Evolutionary conservation across 768 basidiomycete genomes (phyloP).

Genomic region (Boletus rex-veris): DNA sequence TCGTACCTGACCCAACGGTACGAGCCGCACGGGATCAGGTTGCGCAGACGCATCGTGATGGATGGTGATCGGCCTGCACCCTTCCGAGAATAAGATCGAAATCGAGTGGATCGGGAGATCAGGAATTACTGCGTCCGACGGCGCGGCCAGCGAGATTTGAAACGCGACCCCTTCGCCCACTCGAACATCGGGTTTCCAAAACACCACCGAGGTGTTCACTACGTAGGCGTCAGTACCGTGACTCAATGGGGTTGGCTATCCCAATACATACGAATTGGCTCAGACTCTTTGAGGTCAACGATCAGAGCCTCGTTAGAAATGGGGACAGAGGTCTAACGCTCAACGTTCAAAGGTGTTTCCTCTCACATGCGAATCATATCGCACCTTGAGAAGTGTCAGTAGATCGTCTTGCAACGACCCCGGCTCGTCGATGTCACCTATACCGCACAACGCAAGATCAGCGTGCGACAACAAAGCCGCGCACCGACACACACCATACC

Average conservation of each 20-base stretch:
- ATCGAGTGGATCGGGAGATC: slow-evolving; percentile 61
- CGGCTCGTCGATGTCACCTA: slow-evolving; percentile 43
- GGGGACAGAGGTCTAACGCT: slow-evolving; percentile 65
- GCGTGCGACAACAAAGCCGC: not conserved
- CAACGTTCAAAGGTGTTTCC: not conserved
- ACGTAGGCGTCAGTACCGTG: not conserved
- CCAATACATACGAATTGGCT: slow-evolving; percentile 54
- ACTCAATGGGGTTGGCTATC: not conserved
- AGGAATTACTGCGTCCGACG: slow-evolving; percentile 45
- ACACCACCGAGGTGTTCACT: slow-evolving; percentile 68
- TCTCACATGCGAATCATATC: slow-evolving; percentile 1
- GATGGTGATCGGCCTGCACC: slow-evolving; percentile 48
- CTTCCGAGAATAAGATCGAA: slow-evolving; percentile 54
- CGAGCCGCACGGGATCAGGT: slow-evolving; percentile 17
- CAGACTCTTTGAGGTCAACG: slow-evolving; percentile 61
- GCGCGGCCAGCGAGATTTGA: slow-evolving; percentile 65
- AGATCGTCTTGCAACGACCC: slow-evolving; percentile 64
- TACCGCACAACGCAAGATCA: slow-evolving; percentile 24
- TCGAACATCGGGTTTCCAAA: slow-evolving; percentile 64
- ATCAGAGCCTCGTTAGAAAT: slow-evolving; percentile 50
- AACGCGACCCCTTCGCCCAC: slow-evolving; percentile 66
- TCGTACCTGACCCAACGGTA: slow-evolving; percentile 49
- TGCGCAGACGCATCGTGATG: slow-evolving; percentile 35
- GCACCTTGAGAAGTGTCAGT: slow-evolving; percentile 67
- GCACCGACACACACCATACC: slow-evolving; percentile 51